Evolutionary conservation across 768 basidiomycete species (phyloP).

Genomic region (Lactifluus hygrophoroides): DNA sequence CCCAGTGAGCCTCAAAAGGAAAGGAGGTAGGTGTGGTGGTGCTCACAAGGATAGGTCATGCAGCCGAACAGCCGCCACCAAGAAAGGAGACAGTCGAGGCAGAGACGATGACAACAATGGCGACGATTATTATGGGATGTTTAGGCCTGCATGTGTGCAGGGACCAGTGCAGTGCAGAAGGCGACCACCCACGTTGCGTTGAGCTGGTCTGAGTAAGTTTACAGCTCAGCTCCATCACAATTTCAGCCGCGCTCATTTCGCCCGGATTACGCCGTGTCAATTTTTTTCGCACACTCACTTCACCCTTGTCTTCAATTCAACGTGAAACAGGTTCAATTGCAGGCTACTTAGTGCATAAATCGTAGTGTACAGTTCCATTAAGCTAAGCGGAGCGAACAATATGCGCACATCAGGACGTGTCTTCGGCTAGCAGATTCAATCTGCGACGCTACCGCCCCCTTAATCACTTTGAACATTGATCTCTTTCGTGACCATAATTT

Average conservation of each 20-base stretch:
- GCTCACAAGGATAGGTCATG: constrained; percentile 17
- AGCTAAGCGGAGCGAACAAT: neutral
- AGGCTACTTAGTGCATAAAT: neutral
- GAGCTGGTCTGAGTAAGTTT: neutral
- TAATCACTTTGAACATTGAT: neutral
- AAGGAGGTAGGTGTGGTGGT: constrained; percentile 14
- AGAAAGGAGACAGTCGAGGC: constrained; percentile 10
- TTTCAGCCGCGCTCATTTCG: neutral
- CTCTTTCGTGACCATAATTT: constrained; percentile 12
- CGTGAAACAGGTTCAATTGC: neutral
- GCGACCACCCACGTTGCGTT: constrained; percentile 5
- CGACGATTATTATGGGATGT: neutral
- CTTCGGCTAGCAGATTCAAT: neutral
- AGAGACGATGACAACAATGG: constrained; percentile 4
- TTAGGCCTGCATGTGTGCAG: constrained; percentile 11
- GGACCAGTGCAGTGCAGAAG: neutral
- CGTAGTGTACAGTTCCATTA: neutral
- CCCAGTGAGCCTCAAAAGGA: constrained; percentile 17
- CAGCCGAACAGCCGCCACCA: constrained; percentile 17
- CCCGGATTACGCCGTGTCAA: neutral
- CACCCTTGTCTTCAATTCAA: neutral
- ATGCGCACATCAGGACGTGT: neutral
- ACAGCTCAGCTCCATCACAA: neutral
- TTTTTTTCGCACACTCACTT: constrained; percentile 9
- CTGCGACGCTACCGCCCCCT: neutral